Evolutionary conservation across 192 early-diverging fungal genomes (phyloP).

Genomic region (Mycoemilia scoparia): DNA sequence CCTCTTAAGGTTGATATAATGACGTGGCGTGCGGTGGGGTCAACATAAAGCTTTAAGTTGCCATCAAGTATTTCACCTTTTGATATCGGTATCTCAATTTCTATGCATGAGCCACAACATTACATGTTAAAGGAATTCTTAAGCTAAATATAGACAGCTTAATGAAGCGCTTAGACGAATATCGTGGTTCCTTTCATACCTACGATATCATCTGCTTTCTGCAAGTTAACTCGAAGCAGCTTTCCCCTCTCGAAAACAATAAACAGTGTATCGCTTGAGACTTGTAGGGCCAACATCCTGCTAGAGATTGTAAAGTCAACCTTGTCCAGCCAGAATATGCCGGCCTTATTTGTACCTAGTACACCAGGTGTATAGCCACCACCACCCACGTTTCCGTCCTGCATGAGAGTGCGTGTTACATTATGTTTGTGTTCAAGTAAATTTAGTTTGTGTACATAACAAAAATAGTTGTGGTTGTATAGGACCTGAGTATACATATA

Average conservation of each 20-base stretch:
- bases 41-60: slow-evolving; percentile 57
- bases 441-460: no score
- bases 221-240: slow-evolving; percentile 77
- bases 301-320: slow-evolving; percentile 82
- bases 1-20: slow-evolving; percentile 75
- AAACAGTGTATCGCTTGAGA: slow-evolving; percentile 70
- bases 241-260: slow-evolving; percentile 56
- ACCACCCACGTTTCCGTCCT: slow-evolving; percentile 4
- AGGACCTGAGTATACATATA: no score
- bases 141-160: no score
- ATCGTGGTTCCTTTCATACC: no score
- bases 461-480: no score
- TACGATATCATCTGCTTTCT: slow-evolving; percentile 45
- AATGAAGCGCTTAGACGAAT: no score
- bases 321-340: slow-evolving; percentile 66
- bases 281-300: slow-evolving; percentile 47
- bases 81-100: slow-evolving; percentile 15
- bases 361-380: slow-evolving; percentile 23
- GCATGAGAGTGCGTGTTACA: neutral
- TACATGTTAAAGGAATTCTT: neutral
- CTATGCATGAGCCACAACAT: neutral
- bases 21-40: slow-evolving; percentile 76
- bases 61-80: slow-evolving; percentile 8
- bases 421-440: neutral
- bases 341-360: slow-evolving; percentile 18